Evolutionary conservation across 148 eudicot genomes (phyloP).

Genomic region (Rhododendron mucronatum): DNA sequence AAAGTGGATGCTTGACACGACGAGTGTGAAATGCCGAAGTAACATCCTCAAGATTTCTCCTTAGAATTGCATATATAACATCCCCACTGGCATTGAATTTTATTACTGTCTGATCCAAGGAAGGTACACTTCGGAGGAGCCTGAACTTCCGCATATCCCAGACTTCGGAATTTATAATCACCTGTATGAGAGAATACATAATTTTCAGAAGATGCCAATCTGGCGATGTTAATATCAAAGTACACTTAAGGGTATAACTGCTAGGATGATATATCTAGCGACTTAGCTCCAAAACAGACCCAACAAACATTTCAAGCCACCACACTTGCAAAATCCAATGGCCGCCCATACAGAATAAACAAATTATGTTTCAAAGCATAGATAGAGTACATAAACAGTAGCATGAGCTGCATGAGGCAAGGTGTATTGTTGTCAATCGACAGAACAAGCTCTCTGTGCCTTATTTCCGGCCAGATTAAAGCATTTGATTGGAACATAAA

Average conservation of each 20-base stretch:
- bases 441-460: slow-evolving; percentile 34
- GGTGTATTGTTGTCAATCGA: not conserved
- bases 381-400: not conserved
- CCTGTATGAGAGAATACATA: slow-evolving; percentile 35
- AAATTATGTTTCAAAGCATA: not conserved
- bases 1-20: slow-evolving; percentile 78
- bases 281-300: not conserved
- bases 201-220: not conserved
- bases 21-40: slow-evolving; percentile 67
- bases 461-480: slow-evolving; percentile 97
- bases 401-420: no score
- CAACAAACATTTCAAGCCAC: not conserved
- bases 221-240: not conserved
- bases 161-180: slow-evolving; percentile 93
- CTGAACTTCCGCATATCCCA: slow-evolving; percentile 91
- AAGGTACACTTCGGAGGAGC: slow-evolving; percentile 83
- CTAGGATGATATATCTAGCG: not conserved
- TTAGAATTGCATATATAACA: slow-evolving; percentile 76
- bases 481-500: slow-evolving; percentile 10
- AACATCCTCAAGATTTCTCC: slow-evolving; percentile 81
- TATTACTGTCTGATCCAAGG: slow-evolving; percentile 81
- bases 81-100: slow-evolving; percentile 85
- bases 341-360: not conserved
- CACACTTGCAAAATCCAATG: not conserved
- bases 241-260: not conserved